Evolutionary conservation across 208 protist genomes (phyloP), one percentile per base, ranked within the genome.

Genomic region (Leishmania aethiopica): DNA sequence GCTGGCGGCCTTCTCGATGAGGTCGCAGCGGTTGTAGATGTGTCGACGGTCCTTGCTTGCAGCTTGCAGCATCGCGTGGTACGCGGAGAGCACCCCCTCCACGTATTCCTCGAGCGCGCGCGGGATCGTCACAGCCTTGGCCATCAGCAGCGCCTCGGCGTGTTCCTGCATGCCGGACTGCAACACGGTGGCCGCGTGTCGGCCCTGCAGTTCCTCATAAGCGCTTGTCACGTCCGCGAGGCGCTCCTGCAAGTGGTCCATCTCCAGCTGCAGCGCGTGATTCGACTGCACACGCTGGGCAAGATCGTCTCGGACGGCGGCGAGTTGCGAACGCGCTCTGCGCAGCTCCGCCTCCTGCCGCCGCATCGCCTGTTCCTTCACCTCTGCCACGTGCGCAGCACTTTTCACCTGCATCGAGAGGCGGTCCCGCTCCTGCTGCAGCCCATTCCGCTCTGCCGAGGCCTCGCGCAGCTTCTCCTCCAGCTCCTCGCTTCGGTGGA

Each of bases 61-160:
- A 0, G 82, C 82, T 28, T 79, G 76, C 72, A 93, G 40, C 10
- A 94, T 64, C 32, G 72, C 55, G 42, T 80, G 75, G 81, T 92
- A 92, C 51, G 72, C 76, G 32, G 79, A 37, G 47, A 79, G 82
- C 3, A 89, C 60, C 28, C 17, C 88, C 19, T 80, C 69, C 53
- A 87, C 55, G 57, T 89, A 87, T 32, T 89, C 87, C 76, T 87
- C 85, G 28, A 90, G 45, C 22, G 85, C 35, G 17, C 80, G 86
- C 1, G 90, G 87, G n/a, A 93, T 84, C 1, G 84, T 87, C 79
- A 90, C 73, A 4, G 84, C 79, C 81, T 96, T 96, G 47, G 88
- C 93, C 72, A 89, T 73, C 75, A 92, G 78, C 64, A 94, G 80
- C 42, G 83, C 84, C 66, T 84, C 87, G 51, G 81, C 84, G 66